Base-by-base conservation (phyloP, 345 rosid genomes). In the Noccaea caerulescens region DNA sequence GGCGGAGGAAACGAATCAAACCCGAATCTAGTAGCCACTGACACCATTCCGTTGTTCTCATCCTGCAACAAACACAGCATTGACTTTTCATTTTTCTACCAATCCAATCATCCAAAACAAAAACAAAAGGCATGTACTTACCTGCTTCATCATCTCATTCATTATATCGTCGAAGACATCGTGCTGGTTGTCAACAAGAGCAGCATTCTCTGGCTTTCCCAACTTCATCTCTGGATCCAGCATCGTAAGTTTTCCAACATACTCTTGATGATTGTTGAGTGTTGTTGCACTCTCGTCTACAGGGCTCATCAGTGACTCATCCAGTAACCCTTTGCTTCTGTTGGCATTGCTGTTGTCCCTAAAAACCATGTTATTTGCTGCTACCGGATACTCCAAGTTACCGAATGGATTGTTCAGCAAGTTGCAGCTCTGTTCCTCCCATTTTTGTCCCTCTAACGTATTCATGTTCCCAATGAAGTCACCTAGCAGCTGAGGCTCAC, bases 81-180 rank as follows among this genome's bases (percentile, higher is more conserved):
- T 0, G 62, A 39, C 10, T 18, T 20, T 61, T 60, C 32, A 73
- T 3, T 51, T 44, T 44, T 51, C 32, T 13, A 74, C 49, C 45
- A 58, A 0, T 32, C 45, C 10, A 41, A 58, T 50, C 46, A 50
- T 2, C 36, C 46, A 46, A 47, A 14, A 8, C 13, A 37, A 45
- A 34, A 7, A 47, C 3, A 2, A 8, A 42, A 67, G 20, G 39
- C 32, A 25, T 8, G 2, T 0, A 18, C 30, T 49, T 82, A 91
- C 99, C 88, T 80, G 83, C 74, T 87, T 89, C 69, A 84, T 73
- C 88, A 85, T 80, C 52, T 83, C 81, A 45, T 73, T 80, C 92
- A 87, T 76, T 16, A 94, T 79, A 54, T 87, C 96, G 64, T 89
- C 96, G 63, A 91, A 68, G 25, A 86, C 80, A 10, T 84, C 91